Conservation (phyloP, 192 early-diverging fungal genomes). For the Entomortierella chlamydospora region DNA sequence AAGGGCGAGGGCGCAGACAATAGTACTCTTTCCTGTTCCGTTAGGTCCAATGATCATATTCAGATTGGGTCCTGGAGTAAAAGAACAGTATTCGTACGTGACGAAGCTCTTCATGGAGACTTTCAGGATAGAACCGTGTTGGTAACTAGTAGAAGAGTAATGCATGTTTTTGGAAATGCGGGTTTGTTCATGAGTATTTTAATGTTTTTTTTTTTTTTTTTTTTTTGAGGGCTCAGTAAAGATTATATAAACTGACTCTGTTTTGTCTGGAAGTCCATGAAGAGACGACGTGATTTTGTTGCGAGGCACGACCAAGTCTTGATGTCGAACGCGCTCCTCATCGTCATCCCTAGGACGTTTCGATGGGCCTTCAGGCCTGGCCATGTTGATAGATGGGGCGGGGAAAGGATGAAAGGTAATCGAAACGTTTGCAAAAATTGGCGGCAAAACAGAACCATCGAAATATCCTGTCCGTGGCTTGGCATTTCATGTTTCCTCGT, state of each 20-base stretch:
- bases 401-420: not conserved
- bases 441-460: not conserved
- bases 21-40: slow-evolving; percentile 95
- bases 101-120: slow-evolving; percentile 91
- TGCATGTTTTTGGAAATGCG: too few species aligned
- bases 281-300: slow-evolving; percentile 10
- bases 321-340: not conserved
- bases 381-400: not conserved
- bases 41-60: slow-evolving; percentile 99
- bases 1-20: slow-evolving; percentile 96
- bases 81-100: slow-evolving; percentile 91
- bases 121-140: slow-evolving; percentile 77
- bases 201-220: not conserved
- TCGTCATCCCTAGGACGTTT: slow-evolving; percentile 8
- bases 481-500: not conserved
- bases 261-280: slow-evolving; percentile 19
- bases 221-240: not conserved
- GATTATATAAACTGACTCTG: slow-evolving; percentile 20
- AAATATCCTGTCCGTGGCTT: not conserved
- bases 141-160: slow-evolving; percentile 48
- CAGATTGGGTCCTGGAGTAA: slow-evolving; percentile 90
- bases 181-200: not conserved
- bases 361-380: slow-evolving; percentile 18
- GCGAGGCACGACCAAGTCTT: slow-evolving; percentile 8
- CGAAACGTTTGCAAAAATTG: not conserved